Percentiles rank a stretch among this genome's conserved stretches.
These are phyloP conservation scores for Nicotiana rustica DNA, from an alignment of 305 asterid species.

Conservation along the genomic window DNA sequence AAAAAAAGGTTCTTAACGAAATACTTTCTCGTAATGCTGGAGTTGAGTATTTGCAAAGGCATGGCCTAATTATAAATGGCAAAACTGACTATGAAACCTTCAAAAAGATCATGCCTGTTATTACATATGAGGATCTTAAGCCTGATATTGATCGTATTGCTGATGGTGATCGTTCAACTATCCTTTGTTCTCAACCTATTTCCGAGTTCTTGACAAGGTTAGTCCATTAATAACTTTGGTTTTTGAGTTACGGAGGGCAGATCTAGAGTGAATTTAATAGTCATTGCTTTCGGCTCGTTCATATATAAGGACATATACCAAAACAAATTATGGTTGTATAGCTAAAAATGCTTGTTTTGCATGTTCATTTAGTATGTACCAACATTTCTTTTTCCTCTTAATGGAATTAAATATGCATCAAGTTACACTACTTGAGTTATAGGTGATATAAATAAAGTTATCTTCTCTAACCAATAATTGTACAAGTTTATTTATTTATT, in stretches of 20 bases:
- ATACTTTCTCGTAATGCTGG: constrained; percentile 34
- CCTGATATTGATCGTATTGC: constrained; percentile 37
- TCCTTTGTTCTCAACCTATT: constrained; percentile 34
- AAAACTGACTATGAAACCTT: constrained; percentile 8
- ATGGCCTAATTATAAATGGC: constrained; percentile 16
- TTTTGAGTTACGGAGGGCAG: neutral
- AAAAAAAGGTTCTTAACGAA: constrained; percentile 27
- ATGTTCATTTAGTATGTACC: neutral
- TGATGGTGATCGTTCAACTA: constrained; percentile 37
- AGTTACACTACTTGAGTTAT: neutral
- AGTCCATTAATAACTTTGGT: neutral
- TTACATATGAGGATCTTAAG: constrained; percentile 36
- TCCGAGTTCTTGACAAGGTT: constrained; percentile 39
- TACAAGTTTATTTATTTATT: neutral
- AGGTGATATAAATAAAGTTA: constrained; percentile 31
- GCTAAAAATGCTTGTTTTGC: neutral
- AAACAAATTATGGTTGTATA: neutral
- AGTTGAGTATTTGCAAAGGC: constrained; percentile 34
- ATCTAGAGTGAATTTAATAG: neutral
- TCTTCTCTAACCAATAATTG: constrained; percentile 8
- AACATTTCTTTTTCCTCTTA: neutral
- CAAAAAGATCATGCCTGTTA: constrained; percentile 34
- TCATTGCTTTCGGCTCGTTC: neutral
- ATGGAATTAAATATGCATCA: neutral
- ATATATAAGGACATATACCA: neutral